Percentiles rank a stretch among this genome's conserved stretches.
Evolutionary conservation across 1,139 yeast genomes (phyloP).

Genomic region (Lodderomyces jiufengensis): DNA sequence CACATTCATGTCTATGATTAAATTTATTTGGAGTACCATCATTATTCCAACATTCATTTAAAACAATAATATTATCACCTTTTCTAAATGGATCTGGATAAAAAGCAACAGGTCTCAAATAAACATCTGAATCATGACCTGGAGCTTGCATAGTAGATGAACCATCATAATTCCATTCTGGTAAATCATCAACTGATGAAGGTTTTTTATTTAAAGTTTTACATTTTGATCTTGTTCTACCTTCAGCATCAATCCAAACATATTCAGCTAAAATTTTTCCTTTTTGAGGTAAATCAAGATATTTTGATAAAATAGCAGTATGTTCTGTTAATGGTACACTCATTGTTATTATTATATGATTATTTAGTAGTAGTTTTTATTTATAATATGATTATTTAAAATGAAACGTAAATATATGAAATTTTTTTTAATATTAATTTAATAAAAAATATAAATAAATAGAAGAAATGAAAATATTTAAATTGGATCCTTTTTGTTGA

Average conservation of each 20-base stretch:
- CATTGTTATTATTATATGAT: slow-evolving; percentile 10
- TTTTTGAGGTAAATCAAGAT: slow-evolving; percentile 77
- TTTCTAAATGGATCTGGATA: slow-evolving; percentile 97
- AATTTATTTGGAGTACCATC: slow-evolving; percentile 98
- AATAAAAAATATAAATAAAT: no score
- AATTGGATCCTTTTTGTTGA: no score
- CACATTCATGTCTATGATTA: slow-evolving; percentile 98
- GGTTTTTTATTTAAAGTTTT: slow-evolving; percentile 75
- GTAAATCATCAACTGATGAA: slow-evolving; percentile 75
- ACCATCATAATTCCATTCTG: slow-evolving; percentile 99
- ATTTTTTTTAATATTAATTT: no score
- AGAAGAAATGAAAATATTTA: no score
- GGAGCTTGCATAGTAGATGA: slow-evolving; percentile 99
- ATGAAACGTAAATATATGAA: no score
- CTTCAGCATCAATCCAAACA: slow-evolving; percentile 95
- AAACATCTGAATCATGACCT: slow-evolving; percentile 93
- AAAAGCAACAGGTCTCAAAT: slow-evolving; percentile 88
- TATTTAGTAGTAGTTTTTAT: no score
- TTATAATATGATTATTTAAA: no score
- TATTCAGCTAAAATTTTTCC: slow-evolving; percentile 92
- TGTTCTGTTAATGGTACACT: slow-evolving; percentile 58
- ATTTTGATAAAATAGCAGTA: slow-evolving; percentile 75
- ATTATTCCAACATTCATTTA: slow-evolving; percentile 96
- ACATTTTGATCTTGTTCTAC: slow-evolving; percentile 91
- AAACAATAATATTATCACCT: slow-evolving; percentile 93